Base-by-base conservation (phyloP, 2,329 filamentous ascomycete species). In the Diplodia corticola region DNA sequence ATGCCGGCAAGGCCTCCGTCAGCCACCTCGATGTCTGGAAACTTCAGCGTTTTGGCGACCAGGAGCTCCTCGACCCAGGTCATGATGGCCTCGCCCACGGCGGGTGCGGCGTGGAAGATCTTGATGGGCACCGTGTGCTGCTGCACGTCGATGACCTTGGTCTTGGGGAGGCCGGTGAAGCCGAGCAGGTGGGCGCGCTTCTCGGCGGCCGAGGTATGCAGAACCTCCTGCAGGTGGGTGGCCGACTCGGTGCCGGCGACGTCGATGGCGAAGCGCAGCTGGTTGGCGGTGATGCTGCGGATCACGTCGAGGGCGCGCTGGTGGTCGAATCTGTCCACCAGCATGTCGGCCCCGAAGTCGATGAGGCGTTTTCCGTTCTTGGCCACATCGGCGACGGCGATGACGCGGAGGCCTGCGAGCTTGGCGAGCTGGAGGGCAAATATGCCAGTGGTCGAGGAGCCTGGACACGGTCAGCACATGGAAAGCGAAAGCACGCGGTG, bases 71-170 rank as follows among this genome's bases (percentile, higher is more conserved):
- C 90, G 28, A 92, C 78, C 90, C 90, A 93, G 1, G 79, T 73
- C 13, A 87, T 86, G 64, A 92, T 73, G 0, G 81, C 81, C 68
- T 88, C 84, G 0, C 91, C 91, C 0, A 92, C 80, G 1, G 81
- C 80, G 0, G 86, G 84, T 0, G 88, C 82, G 67, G 89, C 87
- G 72, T 93, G 91, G 72, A 91, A 93, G 4, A 91, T 72, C 75
- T 93, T 93, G 68, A 93, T 91, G 0, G 90, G 90, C 0, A 93
- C 88, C 0, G 82, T 86, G 71, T 92, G 89, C 66, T 87, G 83
- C 5, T 80, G 74, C 0, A 87, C 80, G 0, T 82, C 82, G 0
- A 79, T 77, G 0, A 76, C 75, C 1, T 77, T 75, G 4, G 78
- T 79, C 72, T 91, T 91, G 0, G 90, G 90, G 3, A 91, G 69